These are phyloP conservation scores for Neurospora sp. DNA, from an alignment of 495 filamentous ascomycete species.

Conservation along the genomic window DNA sequence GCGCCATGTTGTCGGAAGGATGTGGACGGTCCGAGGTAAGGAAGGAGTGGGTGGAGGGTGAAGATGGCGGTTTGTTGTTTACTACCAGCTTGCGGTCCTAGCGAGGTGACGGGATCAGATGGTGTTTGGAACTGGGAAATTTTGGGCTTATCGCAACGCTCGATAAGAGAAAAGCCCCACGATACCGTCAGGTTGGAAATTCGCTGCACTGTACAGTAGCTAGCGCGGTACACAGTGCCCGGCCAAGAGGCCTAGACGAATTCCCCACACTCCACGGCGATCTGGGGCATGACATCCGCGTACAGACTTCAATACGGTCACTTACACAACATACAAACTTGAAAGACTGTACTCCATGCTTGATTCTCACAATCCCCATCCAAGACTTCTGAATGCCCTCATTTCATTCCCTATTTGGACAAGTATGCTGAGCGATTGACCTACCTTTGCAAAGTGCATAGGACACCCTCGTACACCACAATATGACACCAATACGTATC, in stretches of 20 bases:
- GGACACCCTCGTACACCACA: not conserved
- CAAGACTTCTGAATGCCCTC: not conserved
- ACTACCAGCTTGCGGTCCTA: not conserved
- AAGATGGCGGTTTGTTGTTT: not conserved
- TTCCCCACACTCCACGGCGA: not conserved
- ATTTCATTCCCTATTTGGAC: not conserved
- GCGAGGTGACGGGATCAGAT: not conserved
- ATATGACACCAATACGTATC: not conserved
- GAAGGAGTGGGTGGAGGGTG: not conserved
- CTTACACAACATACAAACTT: not conserved
- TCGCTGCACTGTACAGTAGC: not conserved
- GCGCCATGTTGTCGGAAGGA: conserved; percentile 23
- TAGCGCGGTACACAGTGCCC: not conserved
- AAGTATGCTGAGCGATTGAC: not conserved
- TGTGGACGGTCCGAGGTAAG: not conserved
- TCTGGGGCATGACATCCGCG: not conserved
- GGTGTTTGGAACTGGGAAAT: not conserved
- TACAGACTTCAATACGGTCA: not conserved
- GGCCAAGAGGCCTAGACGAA: not conserved
- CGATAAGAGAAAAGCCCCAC: conserved; percentile 1
- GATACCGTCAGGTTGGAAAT: not conserved
- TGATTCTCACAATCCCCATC: not conserved
- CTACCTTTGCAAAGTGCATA: not conserved
- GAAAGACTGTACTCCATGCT: not conserved
- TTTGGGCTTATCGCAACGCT: conserved; percentile 5